Percentiles rank a stretch among this genome's conserved stretches.
phyloP scores from a whole-genome alignment of 2,329 filamentous ascomycete species.

The Xylaria polymorpha region DNA sequence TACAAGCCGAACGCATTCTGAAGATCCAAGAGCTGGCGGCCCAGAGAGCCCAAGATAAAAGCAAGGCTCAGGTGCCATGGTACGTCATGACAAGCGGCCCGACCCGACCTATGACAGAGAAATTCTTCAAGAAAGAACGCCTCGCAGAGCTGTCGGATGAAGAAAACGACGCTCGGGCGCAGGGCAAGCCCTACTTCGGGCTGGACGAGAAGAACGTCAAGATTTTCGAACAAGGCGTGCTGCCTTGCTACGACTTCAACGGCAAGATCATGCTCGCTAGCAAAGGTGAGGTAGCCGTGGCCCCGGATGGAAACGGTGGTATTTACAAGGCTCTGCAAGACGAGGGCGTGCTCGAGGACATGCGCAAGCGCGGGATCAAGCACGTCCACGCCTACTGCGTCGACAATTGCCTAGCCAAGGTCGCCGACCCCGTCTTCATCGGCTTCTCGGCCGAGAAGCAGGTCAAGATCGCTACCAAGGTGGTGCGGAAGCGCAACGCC shows the following conservation, averaged over 20 bases:
- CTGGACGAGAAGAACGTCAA: constrained; percentile 85
- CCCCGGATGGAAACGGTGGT: constrained; percentile 96
- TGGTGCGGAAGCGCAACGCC: constrained; percentile 97
- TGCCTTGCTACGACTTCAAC: constrained; percentile 97
- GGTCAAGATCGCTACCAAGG: constrained; percentile 97
- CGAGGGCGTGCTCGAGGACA: constrained; percentile 79
- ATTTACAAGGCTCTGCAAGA: constrained; percentile 87
- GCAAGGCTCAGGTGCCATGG: constrained; percentile 82
- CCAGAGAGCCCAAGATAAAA: constrained; percentile 70
- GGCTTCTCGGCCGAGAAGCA: constrained; percentile 89
- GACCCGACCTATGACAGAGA: constrained; percentile 89
- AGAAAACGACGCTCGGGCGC: constrained; percentile 68
- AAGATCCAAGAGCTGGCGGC: constrained; percentile 86
- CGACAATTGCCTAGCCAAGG: constrained; percentile 98
- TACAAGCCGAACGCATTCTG: constrained; percentile 93
- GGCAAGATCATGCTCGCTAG: constrained; percentile 95
- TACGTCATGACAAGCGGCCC: constrained; percentile 99
- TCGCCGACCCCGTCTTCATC: constrained; percentile 96
- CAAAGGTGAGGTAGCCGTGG: constrained; percentile 92
- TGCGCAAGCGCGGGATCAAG: constrained; percentile 88
- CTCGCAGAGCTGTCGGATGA: constrained; percentile 55
- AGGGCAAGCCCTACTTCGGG: constrained; percentile 76
- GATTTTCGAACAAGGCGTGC: constrained; percentile 96
- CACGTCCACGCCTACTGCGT: constrained; percentile 99
- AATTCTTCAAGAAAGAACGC: constrained; percentile 73